These are phyloP conservation scores for Bipolaris sorokiniana DNA, from an alignment of 2,329 filamentous ascomycete genomes.

Conservation along the genomic window DNA sequence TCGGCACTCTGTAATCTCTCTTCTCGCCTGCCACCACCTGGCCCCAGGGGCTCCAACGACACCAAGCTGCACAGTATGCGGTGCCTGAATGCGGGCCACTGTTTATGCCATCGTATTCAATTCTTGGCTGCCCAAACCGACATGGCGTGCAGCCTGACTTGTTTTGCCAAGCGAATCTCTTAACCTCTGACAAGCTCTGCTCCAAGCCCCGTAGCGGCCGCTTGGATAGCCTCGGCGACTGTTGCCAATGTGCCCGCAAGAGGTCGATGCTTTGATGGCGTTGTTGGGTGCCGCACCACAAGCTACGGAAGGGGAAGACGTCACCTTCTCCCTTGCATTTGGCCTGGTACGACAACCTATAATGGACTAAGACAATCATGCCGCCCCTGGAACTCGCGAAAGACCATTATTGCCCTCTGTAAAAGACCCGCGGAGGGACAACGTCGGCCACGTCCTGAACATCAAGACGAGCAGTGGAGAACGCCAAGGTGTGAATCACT, in stretches of 20 bases:
- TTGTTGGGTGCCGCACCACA: constrained; percentile 4
- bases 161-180: constrained; percentile 10
- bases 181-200: constrained; percentile 16
- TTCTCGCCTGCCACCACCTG: neutral
- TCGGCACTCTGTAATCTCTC: no score
- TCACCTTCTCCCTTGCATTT: constrained; percentile 20
- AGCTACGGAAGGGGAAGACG: constrained; percentile 13
- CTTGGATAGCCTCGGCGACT: constrained; percentile 14
- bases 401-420: constrained; percentile 9
- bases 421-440: constrained; percentile 9
- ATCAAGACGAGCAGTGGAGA: constrained; percentile 2
- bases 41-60: constrained; percentile 9
- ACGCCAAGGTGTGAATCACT: constrained; percentile 19
- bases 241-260: constrained; percentile 12
- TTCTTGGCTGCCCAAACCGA: neutral
- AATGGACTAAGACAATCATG: neutral
- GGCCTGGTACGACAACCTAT: constrained; percentile 13
- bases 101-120: neutral
- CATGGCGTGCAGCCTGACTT: neutral
- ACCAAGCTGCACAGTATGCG: constrained; percentile 5
- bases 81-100: constrained; percentile 3
- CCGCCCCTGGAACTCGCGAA: constrained; percentile 6
- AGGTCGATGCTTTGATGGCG: constrained; percentile 19
- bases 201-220: constrained; percentile 9
- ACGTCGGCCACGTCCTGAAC: constrained; percentile 1